Evolutionary conservation across 805 yeast species (phyloP).

Genomic region (Lachancea waltii): DNA sequence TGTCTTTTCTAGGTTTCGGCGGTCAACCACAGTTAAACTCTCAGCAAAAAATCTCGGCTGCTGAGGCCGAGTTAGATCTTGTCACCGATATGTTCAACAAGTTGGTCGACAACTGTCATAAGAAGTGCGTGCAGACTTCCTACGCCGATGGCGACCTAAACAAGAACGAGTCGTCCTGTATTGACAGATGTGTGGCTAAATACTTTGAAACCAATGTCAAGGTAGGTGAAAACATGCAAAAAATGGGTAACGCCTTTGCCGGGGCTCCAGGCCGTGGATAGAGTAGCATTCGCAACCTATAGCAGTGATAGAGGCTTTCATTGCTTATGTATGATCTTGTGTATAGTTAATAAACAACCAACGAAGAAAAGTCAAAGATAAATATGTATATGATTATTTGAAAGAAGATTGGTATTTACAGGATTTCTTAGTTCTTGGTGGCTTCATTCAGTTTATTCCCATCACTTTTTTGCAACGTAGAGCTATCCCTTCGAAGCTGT

Average conservation of each 20-base stretch:
- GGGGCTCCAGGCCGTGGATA: constrained; percentile 25
- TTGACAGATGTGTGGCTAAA: constrained; percentile 93
- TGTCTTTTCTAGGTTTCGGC: constrained; percentile 48
- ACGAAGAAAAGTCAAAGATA: background rate
- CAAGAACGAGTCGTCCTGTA: constrained; percentile 77
- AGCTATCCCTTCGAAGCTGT: constrained; percentile 71
- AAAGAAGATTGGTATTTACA: constrained; percentile 3
- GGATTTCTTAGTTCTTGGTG: background rate
- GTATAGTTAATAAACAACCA: background rate
- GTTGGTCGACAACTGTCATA: constrained; percentile 81
- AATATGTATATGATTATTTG: constrained; percentile 4
- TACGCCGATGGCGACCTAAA: constrained; percentile 69
- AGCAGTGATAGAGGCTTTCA: too few species aligned
- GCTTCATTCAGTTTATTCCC: constrained; percentile 37
- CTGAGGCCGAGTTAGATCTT: constrained; percentile 95
- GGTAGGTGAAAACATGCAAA: constrained; percentile 76
- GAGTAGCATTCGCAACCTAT: too few species aligned
- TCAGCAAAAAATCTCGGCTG: constrained; percentile 77
- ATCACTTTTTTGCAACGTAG: constrained; percentile 60
- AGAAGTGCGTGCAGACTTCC: constrained; percentile 64
- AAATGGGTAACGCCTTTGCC: constrained; percentile 41
- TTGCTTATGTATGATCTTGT: constrained; percentile 6
- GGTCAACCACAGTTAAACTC: constrained; percentile 66
- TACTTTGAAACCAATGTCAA: constrained; percentile 91
- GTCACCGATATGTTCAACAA: constrained; percentile 97